phyloP scores from a whole-genome alignment of 257 asterid genomes.

The Ehretia macrophylla region DNA sequence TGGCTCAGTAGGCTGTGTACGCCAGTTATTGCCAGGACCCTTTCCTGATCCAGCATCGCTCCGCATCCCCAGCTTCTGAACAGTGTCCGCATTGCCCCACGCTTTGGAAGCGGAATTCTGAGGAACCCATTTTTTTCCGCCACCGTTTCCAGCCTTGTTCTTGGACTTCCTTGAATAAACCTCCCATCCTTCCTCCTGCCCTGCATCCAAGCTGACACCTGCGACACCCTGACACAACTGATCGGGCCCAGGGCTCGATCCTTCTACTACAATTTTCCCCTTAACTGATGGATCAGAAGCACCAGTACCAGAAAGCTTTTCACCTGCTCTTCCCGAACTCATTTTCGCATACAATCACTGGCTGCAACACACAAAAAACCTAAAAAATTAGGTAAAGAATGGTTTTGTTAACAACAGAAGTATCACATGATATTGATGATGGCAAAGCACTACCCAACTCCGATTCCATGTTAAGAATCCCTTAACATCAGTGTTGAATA shows the following conservation, averaged over 20 bases:
- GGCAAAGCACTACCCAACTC: too few species aligned
- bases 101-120: constrained; percentile 40
- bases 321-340: constrained; percentile 40
- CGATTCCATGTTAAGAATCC: too few species aligned
- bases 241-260: constrained; percentile 22
- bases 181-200: constrained; percentile 66
- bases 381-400: too few species aligned
- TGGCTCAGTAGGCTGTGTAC: constrained; percentile 27
- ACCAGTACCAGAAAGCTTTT: constrained; percentile 15
- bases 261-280: constrained; percentile 25
- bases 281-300: constrained; percentile 19
- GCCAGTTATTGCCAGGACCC: constrained; percentile 41
- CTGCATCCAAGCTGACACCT: constrained; percentile 27
- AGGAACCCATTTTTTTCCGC: constrained; percentile 34
- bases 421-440: too few species aligned
- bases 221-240: constrained; percentile 37
- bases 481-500: too few species aligned
- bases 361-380: background rate
- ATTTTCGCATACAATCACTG: constrained; percentile 26
- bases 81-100: constrained; percentile 49
- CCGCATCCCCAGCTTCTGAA: constrained; percentile 35
- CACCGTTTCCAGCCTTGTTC: constrained; percentile 32
- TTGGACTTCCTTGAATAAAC: constrained; percentile 48
- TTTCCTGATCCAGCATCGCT: constrained; percentile 39
- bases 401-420: too few species aligned